phyloP scores from a whole-genome alignment of 75 land plant genomes.

The Isoetes taiwanensis region DNA sequence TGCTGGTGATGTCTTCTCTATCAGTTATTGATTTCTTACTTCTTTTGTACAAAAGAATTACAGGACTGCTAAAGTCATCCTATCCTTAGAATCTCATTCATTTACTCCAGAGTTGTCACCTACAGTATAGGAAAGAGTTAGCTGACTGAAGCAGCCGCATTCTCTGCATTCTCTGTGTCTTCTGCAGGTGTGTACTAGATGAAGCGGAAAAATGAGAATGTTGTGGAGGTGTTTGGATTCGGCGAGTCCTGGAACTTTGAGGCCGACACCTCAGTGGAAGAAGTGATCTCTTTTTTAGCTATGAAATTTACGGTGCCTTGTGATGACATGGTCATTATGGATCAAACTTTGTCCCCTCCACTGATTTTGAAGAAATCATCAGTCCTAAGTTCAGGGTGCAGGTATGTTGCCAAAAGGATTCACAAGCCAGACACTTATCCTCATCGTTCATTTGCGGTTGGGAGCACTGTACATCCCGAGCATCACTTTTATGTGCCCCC shows the following conservation, averaged over 20 bases:
- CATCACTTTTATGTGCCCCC: conserved; percentile 3
- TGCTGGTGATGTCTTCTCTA: no score
- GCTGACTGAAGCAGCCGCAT: no score
- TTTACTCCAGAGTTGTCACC: no score
- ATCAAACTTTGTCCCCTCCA: neutral
- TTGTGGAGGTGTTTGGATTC: conserved; percentile 7
- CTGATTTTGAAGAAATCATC: neutral
- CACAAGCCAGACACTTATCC: conserved; percentile 5
- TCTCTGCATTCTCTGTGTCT: no score
- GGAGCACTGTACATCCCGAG: neutral
- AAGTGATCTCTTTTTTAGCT: conserved; percentile 4
- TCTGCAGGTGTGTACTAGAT: no score
- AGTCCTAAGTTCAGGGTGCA: neutral
- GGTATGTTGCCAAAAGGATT: neutral
- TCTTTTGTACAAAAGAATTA: no score
- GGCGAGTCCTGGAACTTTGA: neutral
- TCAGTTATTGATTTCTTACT: no score
- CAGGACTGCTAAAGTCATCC: no score
- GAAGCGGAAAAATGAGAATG: no score
- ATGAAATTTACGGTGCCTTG: neutral
- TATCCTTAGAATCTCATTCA: no score
- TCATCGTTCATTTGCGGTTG: neutral
- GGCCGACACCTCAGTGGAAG: neutral
- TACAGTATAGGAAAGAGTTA: no score
- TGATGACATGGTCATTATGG: neutral